Conservation (phyloP, 1,139 yeast genomes). For the Saccharomycopsis hybrid region DNA sequence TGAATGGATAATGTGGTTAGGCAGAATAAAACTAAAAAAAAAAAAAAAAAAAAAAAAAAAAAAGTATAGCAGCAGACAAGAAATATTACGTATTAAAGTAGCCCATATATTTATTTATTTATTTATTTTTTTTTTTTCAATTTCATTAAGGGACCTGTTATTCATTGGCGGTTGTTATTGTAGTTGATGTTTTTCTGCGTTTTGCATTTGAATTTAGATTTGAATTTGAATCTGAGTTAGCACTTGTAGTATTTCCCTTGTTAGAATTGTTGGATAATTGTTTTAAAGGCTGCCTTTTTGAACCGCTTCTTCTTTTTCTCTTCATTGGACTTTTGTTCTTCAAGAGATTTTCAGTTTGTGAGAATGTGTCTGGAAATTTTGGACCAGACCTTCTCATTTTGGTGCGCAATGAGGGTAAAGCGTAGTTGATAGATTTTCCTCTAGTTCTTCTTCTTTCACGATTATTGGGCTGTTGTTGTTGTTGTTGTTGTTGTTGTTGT, state of each 20-base stretch:
- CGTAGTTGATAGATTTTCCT: slow-evolving; percentile 56
- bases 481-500: too few species aligned
- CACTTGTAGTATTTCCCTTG: too few species aligned
- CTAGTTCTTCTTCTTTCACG: slow-evolving; percentile 36
- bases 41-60: not conserved
- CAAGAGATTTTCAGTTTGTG: not conserved
- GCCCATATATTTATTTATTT: too few species aligned
- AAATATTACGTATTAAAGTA: too few species aligned
- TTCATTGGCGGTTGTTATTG: too few species aligned
- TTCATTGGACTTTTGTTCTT: not conserved
- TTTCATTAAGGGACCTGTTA: too few species aligned
- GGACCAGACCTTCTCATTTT: slow-evolving; percentile 54
- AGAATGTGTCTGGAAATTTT: slow-evolving; percentile 24
- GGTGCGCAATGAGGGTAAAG: slow-evolving; percentile 58
- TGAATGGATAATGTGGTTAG: not conserved
- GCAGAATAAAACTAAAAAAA: not conserved
- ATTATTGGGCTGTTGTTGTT: too few species aligned
- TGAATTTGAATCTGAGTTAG: too few species aligned
- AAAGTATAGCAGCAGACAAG: too few species aligned
- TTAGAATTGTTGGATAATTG: slow-evolving; percentile 9
- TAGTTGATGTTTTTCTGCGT: not conserved
- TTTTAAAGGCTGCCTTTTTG: slow-evolving; percentile 15
- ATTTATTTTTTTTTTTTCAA: too few species aligned
- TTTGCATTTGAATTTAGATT: too few species aligned
- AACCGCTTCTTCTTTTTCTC: not conserved